Conservation (phyloP, 345 rosid genomes). For the Combretum micranthum region DNA sequence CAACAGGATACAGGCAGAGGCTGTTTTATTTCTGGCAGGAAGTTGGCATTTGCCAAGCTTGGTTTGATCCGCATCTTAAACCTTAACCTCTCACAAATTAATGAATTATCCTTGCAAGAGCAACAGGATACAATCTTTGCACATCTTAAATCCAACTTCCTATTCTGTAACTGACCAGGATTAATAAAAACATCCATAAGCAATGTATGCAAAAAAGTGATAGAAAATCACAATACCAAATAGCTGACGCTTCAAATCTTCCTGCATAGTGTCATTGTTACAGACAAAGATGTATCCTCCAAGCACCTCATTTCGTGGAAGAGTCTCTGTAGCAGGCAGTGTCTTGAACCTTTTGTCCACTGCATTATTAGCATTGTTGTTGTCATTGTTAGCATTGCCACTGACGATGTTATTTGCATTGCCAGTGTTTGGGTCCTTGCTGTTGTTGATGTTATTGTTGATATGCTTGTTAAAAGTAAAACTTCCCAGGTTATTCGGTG, state of each 20-base stretch:
- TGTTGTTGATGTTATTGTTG: conserved; percentile 44
- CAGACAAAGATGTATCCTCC: conserved; percentile 99
- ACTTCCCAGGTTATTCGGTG: conserved; percentile 37
- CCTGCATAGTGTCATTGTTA: conserved; percentile 99
- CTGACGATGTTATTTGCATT: conserved; percentile 25
- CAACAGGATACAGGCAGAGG: no score
- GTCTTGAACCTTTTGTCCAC: conserved; percentile 84
- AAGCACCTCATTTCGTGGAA: conserved; percentile 91
- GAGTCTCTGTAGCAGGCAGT: conserved; percentile 86
- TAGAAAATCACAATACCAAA: conserved; percentile 48
- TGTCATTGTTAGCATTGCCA: conserved; percentile 34
- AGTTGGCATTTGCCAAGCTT: no score
- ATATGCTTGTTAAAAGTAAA: conserved; percentile 51
- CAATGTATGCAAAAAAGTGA: not conserved
- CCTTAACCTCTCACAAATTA: no score
- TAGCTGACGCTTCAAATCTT: conserved; percentile 84
- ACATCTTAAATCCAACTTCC: not conserved
- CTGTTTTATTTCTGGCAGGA: no score
- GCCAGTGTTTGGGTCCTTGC: conserved; percentile 24
- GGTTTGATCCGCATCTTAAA: no score
- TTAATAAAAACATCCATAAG: not conserved
- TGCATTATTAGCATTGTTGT: conserved; percentile 29
- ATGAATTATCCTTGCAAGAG: no score
- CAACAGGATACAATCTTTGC: no score
- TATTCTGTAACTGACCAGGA: not conserved